Percentiles rank a stretch among this genome's conserved stretches.
phyloP scores from a whole-genome alignment of 1,284 basidiomycete species.

The Lentinus polychrous region DNA sequence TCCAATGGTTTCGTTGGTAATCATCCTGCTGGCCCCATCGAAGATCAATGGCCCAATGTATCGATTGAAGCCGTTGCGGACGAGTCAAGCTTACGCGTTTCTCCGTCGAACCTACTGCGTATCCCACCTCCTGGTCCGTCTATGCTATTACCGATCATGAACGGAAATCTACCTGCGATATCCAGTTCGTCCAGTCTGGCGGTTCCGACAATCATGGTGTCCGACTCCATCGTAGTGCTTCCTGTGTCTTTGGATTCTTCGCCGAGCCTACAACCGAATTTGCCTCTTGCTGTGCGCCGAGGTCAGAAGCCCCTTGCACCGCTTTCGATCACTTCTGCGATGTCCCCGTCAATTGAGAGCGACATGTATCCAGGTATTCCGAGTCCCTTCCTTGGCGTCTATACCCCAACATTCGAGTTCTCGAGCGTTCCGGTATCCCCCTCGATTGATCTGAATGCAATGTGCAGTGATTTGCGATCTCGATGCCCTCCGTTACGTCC shows the following conservation, averaged over 20 bases:
- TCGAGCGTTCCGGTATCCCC: slow-evolving; percentile 16
- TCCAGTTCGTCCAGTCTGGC: not conserved
- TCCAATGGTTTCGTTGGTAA: not conserved
- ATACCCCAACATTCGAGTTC: slow-evolving; percentile 35
- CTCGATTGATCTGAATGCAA: slow-evolving; percentile 42
- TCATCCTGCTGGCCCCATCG: not conserved
- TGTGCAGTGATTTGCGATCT: slow-evolving; percentile 40
- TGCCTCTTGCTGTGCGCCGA: slow-evolving; percentile 43
- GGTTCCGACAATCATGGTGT: slow-evolving; percentile 43
- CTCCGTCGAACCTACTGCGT: not conserved
- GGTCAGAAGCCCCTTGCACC: slow-evolving; percentile 40
- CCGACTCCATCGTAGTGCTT: slow-evolving; percentile 41
- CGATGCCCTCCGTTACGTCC: slow-evolving; percentile 19
- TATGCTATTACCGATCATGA: not conserved
- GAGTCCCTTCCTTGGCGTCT: slow-evolving; percentile 49
- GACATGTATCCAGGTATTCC: slow-evolving; percentile 52
- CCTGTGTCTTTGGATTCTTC: slow-evolving; percentile 39
- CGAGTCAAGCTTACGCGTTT: no score
- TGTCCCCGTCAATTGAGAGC: slow-evolving; percentile 9
- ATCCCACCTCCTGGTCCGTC: not conserved
- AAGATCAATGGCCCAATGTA: no score
- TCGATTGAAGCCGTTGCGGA: no score
- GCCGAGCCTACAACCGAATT: slow-evolving; percentile 18
- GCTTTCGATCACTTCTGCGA: slow-evolving; percentile 29
- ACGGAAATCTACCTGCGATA: not conserved